Conservation (phyloP, 2,329 filamentous ascomycete species). For the Exserohilum rostratum region DNA sequence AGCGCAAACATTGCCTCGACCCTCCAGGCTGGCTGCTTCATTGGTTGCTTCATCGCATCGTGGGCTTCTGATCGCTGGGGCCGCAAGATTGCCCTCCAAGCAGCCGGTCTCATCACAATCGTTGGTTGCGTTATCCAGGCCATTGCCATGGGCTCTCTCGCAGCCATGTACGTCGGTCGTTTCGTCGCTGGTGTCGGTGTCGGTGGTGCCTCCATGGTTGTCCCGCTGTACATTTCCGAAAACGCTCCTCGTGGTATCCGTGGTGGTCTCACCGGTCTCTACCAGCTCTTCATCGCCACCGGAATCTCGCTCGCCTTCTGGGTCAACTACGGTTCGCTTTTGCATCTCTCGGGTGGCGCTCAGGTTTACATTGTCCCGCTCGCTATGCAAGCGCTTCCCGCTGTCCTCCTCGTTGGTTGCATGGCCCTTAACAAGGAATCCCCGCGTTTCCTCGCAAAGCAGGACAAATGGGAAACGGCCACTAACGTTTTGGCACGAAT, state of each 20-base stretch:
- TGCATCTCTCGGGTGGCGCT: slow-evolving; percentile 55
- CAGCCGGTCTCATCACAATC: slow-evolving; percentile 62
- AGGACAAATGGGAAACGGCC: slow-evolving; percentile 71
- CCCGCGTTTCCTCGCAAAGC: slow-evolving; percentile 70
- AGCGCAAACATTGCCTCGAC: slow-evolving; percentile 74
- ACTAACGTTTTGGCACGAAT: slow-evolving; percentile 62
- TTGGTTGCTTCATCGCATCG: slow-evolving; percentile 65
- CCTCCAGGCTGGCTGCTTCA: slow-evolving; percentile 71
- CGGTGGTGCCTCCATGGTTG: slow-evolving; percentile 62
- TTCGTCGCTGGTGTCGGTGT: slow-evolving; percentile 62
- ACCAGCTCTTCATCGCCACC: slow-evolving; percentile 63
- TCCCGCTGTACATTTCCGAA: slow-evolving; percentile 66
- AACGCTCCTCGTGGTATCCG: slow-evolving; percentile 65
- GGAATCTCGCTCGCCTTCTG: slow-evolving; percentile 61
- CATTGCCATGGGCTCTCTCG: slow-evolving; percentile 64
- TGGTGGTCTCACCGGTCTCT: slow-evolving; percentile 65
- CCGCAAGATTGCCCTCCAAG: slow-evolving; percentile 61
- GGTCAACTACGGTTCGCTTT: slow-evolving; percentile 60
- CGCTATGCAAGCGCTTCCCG: slow-evolving; percentile 68
- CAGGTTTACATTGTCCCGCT: slow-evolving; percentile 67
- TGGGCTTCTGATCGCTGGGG: slow-evolving; percentile 63
- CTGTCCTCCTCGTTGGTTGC: slow-evolving; percentile 63
- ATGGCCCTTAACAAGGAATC: slow-evolving; percentile 70
- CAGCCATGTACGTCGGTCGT: slow-evolving; percentile 70
- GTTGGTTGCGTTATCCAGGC: slow-evolving; percentile 70